These are phyloP conservation scores for Bacterosira constricta DNA, from an alignment of 108 stramenopile species.

Conservation along the genomic window DNA sequence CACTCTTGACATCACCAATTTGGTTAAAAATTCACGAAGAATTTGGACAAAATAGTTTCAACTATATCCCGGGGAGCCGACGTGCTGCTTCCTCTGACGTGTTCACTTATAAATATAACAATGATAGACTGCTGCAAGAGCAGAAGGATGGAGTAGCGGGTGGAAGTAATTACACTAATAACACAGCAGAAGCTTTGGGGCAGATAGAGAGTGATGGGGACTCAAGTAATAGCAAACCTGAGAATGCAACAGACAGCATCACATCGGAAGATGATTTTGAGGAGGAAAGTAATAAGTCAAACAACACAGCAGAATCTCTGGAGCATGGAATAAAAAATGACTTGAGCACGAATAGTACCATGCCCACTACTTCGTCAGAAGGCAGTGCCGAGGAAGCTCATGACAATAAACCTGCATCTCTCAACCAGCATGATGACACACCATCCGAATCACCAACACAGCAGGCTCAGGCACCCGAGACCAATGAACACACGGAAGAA, in stretches of 20 bases:
- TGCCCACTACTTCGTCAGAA: neutral
- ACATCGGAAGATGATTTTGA: no score
- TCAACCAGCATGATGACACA: no score
- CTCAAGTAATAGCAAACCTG: no score
- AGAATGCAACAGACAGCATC: no score
- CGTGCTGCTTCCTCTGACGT: constrained; percentile 37
- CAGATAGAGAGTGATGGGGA: neutral
- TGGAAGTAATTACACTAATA: neutral
- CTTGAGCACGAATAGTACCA: neutral
- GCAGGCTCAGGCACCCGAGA: neutral
- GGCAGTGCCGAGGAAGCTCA: no score
- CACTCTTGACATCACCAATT: constrained; percentile 22
- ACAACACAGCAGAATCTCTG: neutral
- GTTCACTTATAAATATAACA: neutral
- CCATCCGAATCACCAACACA: neutral
- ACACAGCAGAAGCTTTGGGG: neutral
- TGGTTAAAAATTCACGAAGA: constrained; percentile 42
- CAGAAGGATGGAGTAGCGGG: neutral
- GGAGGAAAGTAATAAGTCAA: neutral
- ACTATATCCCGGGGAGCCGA: constrained; percentile 38
- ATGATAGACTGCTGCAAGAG: no score
- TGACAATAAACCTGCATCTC: no score
- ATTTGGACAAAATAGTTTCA: constrained; percentile 28
- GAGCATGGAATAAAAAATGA: no score
- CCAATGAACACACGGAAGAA: constrained; percentile 21